Conservation (phyloP, 2,329 filamentous ascomycete genomes). For the Calonectria pseudoreteaudii region DNA sequence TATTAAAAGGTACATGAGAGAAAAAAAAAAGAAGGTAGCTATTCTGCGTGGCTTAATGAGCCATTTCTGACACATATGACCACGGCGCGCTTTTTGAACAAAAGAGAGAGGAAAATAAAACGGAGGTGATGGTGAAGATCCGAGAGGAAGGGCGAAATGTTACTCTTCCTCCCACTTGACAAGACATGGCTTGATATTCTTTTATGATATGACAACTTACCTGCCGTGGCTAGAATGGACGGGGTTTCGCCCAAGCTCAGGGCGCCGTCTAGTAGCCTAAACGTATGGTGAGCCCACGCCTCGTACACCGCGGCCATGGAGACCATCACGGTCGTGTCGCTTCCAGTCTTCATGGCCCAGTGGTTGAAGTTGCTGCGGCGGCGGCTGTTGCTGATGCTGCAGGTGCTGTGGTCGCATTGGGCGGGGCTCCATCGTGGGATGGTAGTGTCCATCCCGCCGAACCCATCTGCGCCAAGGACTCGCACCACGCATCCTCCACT, state of each 20-base stretch:
- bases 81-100: background rate
- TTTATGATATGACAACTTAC: constrained; percentile 3
- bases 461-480: constrained; percentile 36
- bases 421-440: constrained; percentile 32
- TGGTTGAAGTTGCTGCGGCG: constrained; percentile 15
- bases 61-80: background rate
- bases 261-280: constrained; percentile 34
- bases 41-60: background rate
- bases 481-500: constrained; percentile 25
- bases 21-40: too few species aligned
- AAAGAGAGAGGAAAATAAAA: background rate
- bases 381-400: background rate
- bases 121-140: background rate
- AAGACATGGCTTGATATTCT: background rate
- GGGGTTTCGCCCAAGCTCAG: constrained; percentile 26
- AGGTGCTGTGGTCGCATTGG: constrained; percentile 11
- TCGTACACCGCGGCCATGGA: constrained; percentile 41
- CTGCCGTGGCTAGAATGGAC: constrained; percentile 5
- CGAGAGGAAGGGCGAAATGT: background rate
- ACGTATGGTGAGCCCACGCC: constrained; percentile 47
- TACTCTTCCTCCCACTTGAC: background rate
- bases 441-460: constrained; percentile 24
- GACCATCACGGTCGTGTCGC: constrained; percentile 50
- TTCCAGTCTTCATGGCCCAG: constrained; percentile 46
- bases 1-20: constrained; percentile 33